Base-by-base conservation (phyloP, 495 filamentous ascomycete species). In the Penicillium mononematosum region DNA sequence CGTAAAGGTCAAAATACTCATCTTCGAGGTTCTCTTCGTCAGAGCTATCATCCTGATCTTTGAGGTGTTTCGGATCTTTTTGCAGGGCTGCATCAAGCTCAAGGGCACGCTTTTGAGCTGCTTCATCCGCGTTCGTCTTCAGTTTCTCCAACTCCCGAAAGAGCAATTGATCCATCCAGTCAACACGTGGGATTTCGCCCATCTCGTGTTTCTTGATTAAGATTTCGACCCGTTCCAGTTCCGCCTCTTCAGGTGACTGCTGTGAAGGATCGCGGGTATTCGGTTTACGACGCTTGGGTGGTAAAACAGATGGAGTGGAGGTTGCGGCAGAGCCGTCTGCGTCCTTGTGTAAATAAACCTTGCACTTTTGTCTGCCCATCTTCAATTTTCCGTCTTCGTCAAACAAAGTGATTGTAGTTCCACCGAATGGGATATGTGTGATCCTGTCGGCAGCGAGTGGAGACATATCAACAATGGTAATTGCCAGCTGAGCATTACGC, bases 151-250 rank as follows among this genome's bases (percentile, higher is more conserved):
- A 79, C 43, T 86, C 86, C 39, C 91, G 87, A 66, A 96, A 97
- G 7, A 96, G 90, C 56, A 98, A 78, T 59, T 92, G 88, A 67
- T 99, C 94, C 49, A 99, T 82, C 94, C 94, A 98, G 67, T 95
- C 91, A 44, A 94, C 87, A 16, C 89, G 82, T 3, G 89, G 86
- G 14, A 99, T 92, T 63, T 98, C 93, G 22, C 91, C 91, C 86
- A 97, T 94, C 68, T 99, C 94, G 63, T 97, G 95, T 70, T 96
- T 95, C 75, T 99, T 99, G 63, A 99, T 88, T 45, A 97, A 65
- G 50, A 84, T 85, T 67, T 96, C 90, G 42, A 97, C 78, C 16
- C 92, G 79, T 57, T 94, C 89, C 43, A 93, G 73, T 70, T 97
- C 92, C 39, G 86, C 78, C 34, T 83, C 82, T 63, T 91, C 87